A percentile compares a stretch with the other conserved stretches of the same genome.
Conservation (phyloP, 768 basidiomycete genomes). For the Pluteus cervinus region DNA sequence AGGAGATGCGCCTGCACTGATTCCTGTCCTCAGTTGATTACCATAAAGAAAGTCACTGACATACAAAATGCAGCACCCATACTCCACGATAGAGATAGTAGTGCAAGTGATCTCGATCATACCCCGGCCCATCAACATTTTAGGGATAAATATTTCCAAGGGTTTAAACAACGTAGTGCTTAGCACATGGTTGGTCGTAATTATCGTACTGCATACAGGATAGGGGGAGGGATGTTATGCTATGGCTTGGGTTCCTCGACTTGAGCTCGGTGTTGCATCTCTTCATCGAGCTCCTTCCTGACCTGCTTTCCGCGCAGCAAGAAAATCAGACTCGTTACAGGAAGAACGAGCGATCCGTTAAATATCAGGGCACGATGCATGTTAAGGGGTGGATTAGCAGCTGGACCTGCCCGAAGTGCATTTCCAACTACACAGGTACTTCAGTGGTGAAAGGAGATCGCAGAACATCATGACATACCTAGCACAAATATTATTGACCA, state of each 20-base stretch:
- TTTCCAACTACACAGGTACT: conserved; percentile 41
- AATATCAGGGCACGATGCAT: conserved; percentile 68
- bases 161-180: conserved; percentile 66
- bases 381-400: conserved; percentile 65
- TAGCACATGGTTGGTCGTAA: not conserved
- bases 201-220: not conserved
- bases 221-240: not conserved
- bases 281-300: conserved; percentile 57
- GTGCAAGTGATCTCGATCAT: conserved; percentile 27
- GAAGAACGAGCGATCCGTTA: conserved; percentile 46
- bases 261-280: conserved; percentile 25
- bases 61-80: conserved; percentile 42
- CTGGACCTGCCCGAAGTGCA: conserved; percentile 56
- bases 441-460: not conserved
- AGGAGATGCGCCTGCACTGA: not conserved
- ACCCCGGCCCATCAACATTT: conserved; percentile 88
- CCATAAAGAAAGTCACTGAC: conserved; percentile 69
- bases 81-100: conserved; percentile 35
- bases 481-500: conserved; percentile 58
- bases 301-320: conserved; percentile 55
- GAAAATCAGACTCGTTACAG: conserved; percentile 34
- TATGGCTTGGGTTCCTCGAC: not conserved
- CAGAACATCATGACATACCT: conserved; percentile 28
- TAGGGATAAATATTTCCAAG: conserved; percentile 80
- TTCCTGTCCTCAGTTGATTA: conserved; percentile 64